phyloP scores from a whole-genome alignment of 345 rosid species.

The Pistacia integerrima region DNA sequence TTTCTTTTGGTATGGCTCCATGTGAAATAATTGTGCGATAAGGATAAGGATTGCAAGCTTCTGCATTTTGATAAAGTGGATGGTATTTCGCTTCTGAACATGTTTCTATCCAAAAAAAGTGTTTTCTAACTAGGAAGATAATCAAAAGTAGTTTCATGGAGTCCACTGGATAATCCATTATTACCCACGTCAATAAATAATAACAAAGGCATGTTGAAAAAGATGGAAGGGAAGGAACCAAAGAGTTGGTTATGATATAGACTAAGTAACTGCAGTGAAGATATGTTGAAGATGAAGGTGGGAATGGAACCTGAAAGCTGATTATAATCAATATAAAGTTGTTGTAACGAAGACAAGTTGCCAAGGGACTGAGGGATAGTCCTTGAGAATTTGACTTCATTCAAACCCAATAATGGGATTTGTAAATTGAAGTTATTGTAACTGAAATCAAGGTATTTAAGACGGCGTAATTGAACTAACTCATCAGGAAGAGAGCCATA shows the following conservation, averaged over 20 bases:
- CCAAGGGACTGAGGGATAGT: constrained; percentile 9
- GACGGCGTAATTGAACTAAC: too few species aligned
- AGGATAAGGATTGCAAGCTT: background rate
- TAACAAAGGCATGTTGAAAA: too few species aligned
- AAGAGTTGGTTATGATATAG: too few species aligned
- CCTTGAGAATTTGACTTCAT: constrained; percentile 17
- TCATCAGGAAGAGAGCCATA: too few species aligned
- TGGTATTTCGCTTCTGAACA: background rate
- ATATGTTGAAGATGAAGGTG: too few species aligned
- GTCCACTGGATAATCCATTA: background rate
- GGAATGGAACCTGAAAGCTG: too few species aligned
- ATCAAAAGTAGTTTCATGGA: background rate
- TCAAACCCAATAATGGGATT: constrained; percentile 17
- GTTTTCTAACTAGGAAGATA: background rate
- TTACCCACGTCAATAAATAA: background rate
- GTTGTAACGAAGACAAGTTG: background rate
- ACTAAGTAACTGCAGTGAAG: too few species aligned
- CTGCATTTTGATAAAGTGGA: background rate
- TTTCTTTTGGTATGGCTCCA: too few species aligned
- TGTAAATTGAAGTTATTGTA: constrained; percentile 10
- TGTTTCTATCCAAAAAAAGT: background rate
- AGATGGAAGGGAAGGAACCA: too few species aligned
- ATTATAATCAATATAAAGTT: too few species aligned
- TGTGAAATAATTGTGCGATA: too few species aligned
- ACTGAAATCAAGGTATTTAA: background rate